Evolutionary conservation across 768 basidiomycete genomes (phyloP), one percentile per base, ranked within the genome.

Genomic region (Leccinum longicurvipes): DNA sequence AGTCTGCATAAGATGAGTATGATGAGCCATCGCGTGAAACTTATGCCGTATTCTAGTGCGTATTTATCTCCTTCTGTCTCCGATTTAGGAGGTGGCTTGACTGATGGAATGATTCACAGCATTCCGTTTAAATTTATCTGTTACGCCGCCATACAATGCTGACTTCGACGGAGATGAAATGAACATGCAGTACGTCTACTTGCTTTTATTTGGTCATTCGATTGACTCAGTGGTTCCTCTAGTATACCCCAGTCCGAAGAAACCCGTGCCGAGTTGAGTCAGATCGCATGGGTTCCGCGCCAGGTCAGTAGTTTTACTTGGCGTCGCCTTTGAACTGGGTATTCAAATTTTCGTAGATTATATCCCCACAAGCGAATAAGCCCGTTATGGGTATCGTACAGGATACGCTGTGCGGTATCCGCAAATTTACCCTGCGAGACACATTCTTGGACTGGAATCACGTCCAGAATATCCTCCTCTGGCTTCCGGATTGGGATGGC

Each of bases 101-200:
- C 55, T 60, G 68, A 73, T 74, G 28, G 4, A 29, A 17, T 24
- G 27, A 11, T 53, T 23, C 25, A 9, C 55, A 95, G 93, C 96
- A 53, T 99, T 98, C 79, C 95, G 97, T 55, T 74, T 98, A 61
- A 98, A 98, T 72, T 86, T 98, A 59, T 98, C 97, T 54, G 97
- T 98, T 53, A 98, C 94, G 11, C 93, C 96, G 34, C 97, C 97
- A 0, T 98, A 99, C 75, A 98, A 99, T 66, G 97, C 97, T 69
- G 97, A 99, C 76, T 99, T 98, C 74, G 97, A 98, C 67, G 97
- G 97, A 63, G 97, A 98, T 67, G 97, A 99, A 72, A 99, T 98
- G 97, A 98, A 99, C 76, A 91, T 98, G 89, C 97, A 98, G 93
- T 96, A 82, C 48, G 91, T 86, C n/a, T 19, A 28, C 29, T 19